These are phyloP conservation scores for Parastagonospora avenae DNA, from an alignment of 2,329 filamentous ascomycete species.

Conservation along the genomic window DNA sequence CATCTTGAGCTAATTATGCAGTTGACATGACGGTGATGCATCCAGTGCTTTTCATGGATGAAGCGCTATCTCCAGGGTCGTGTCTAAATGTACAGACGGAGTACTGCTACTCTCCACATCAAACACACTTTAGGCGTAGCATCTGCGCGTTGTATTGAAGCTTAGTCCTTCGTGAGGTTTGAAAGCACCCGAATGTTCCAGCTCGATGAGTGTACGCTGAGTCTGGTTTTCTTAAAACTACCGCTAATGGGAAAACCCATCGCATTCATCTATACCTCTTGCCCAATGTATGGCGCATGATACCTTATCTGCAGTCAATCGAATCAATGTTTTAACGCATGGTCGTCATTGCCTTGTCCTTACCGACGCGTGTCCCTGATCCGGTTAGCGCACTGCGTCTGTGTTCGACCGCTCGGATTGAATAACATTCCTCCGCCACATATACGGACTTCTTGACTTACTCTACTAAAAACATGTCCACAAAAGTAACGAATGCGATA, in stretches of 20 bases:
- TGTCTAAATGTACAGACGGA: too few relatives aligned
- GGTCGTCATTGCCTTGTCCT: slow-evolving; percentile 19
- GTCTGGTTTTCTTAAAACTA: too few relatives aligned
- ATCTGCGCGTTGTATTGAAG: too few relatives aligned
- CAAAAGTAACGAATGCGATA: too few relatives aligned
- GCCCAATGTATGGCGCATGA: background rate
- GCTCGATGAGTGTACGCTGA: too few relatives aligned
- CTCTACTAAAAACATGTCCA: background rate
- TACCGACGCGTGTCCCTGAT: slow-evolving; percentile 13
- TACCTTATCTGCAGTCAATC: background rate
- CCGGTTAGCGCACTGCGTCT: slow-evolving; percentile 9
- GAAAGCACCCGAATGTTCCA: too few relatives aligned
- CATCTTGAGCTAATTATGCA: background rate
- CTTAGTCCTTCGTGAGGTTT: too few relatives aligned
- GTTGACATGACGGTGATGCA: background rate
- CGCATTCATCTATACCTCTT: background rate
- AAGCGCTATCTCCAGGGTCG: too few relatives aligned
- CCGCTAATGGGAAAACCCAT: background rate
- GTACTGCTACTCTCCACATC: too few relatives aligned
- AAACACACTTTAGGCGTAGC: too few relatives aligned
- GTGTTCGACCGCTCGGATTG: slow-evolving; percentile 11
- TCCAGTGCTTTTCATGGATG: background rate
- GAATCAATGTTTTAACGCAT: slow-evolving; percentile 17
- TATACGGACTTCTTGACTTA: slow-evolving; percentile 4
- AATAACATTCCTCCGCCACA: slow-evolving; percentile 19